A percentile compares a stretch with the other conserved stretches of the same genome.
These are phyloP conservation scores for Macadamia integrifolia DNA, from an alignment of 164 flowering plant species.

Conservation along the genomic window DNA sequence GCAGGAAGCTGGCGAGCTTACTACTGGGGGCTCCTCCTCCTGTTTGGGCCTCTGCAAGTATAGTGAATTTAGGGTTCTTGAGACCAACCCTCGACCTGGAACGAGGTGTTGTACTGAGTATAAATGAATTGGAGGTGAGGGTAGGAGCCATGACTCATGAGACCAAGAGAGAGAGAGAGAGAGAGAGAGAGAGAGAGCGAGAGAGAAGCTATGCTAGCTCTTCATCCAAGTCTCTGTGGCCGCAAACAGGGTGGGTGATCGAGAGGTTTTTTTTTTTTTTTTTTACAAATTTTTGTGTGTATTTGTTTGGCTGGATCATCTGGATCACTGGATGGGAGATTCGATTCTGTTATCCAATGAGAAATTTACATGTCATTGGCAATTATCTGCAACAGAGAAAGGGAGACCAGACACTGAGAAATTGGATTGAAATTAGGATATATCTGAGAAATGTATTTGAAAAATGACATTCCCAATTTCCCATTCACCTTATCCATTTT, in stretches of 20 bases:
- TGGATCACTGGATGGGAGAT: slow-evolving; percentile 16
- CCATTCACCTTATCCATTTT: too few relatives aligned
- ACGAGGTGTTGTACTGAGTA: slow-evolving; percentile 36
- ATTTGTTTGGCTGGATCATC: slow-evolving; percentile 22
- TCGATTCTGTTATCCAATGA: slow-evolving; percentile 25
- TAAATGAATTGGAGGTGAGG: slow-evolving; percentile 62
- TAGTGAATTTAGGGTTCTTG: slow-evolving; percentile 24
- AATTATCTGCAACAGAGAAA: slow-evolving; percentile 32
- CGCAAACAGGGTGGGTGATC: not conserved
- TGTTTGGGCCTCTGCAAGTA: slow-evolving; percentile 31
- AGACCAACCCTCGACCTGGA: slow-evolving; percentile 24
- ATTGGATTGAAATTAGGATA: too few relatives aligned
- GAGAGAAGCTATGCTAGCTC: not conserved
- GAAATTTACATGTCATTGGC: slow-evolving; percentile 26
- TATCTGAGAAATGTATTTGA: too few relatives aligned
- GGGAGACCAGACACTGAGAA: slow-evolving; percentile 25
- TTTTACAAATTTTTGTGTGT: too few relatives aligned
- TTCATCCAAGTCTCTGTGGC: not conserved
- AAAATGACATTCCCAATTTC: too few relatives aligned
- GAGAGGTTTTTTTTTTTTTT: not conserved
- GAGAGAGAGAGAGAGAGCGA: not conserved
- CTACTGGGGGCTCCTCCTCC: slow-evolving; percentile 27
- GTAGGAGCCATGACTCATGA: slow-evolving; percentile 53
- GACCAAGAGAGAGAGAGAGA: not conserved
- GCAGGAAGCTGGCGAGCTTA: slow-evolving; percentile 37